phyloP scores from a whole-genome alignment of 2,329 filamentous ascomycete species.

The Xylaria sp. region DNA sequence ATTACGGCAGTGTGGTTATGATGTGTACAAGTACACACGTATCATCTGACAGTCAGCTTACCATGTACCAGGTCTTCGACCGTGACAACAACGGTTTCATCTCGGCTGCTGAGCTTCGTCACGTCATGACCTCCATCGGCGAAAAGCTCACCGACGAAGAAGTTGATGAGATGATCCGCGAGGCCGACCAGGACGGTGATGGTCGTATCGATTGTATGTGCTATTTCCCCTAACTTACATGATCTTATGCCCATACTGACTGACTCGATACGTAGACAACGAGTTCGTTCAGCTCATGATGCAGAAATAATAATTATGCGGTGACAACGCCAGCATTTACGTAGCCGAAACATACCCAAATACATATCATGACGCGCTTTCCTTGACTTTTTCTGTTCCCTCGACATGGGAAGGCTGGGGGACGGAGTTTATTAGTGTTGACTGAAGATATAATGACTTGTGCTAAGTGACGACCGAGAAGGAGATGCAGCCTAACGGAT shows the following conservation, averaged over 20 bases:
- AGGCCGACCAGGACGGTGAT: conserved; percentile 85
- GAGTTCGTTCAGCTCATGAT: conserved; percentile 94
- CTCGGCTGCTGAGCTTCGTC: conserved; percentile 78
- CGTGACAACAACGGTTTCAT: conserved; percentile 91
- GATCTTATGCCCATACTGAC: conserved; percentile 23
- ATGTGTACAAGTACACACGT: background rate
- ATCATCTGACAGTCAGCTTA: conserved; percentile 17
- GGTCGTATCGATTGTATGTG: conserved; percentile 79
- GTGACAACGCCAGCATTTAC: conserved; percentile 21
- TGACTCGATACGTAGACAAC: conserved; percentile 59
- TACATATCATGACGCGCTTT: conserved; percentile 25
- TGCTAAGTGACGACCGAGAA: conserved; percentile 2
- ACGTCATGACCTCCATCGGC: conserved; percentile 88
- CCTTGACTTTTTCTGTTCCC: conserved; percentile 21
- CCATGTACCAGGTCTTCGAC: conserved; percentile 59
- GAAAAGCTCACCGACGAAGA: conserved; percentile 89
- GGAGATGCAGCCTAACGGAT: background rate
- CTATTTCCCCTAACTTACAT: background rate
- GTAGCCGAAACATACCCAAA: conserved; percentile 26
- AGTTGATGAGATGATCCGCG: conserved; percentile 89
- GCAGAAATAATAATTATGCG: conserved; percentile 65
- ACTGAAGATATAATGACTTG: conserved; percentile 8
- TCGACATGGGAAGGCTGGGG: conserved; percentile 7
- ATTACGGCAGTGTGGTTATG: background rate
- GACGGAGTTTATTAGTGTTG: conserved; percentile 11